These are phyloP conservation scores for Cutaneotrichosporon sp. DNA, from an alignment of 1,284 basidiomycete species.

Conservation along the genomic window DNA sequence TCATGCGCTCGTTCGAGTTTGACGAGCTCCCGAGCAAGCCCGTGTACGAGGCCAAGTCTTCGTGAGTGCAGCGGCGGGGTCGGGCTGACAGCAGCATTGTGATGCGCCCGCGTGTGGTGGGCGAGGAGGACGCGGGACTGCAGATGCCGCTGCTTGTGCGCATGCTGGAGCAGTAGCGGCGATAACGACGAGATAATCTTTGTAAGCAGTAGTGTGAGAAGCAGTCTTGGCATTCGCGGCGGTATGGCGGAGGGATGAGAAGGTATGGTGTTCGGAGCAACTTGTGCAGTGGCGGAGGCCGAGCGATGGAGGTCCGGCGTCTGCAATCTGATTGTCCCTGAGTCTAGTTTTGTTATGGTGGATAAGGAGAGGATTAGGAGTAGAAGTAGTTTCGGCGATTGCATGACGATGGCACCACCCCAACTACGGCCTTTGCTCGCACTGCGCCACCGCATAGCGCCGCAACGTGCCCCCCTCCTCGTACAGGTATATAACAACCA, in stretches of 20 bases:
- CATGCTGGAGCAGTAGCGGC: not conserved
- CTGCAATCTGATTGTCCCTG: too few relatives aligned
- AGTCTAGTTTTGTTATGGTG: too few relatives aligned
- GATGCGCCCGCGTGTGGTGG: conserved; percentile 46
- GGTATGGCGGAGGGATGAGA: not conserved
- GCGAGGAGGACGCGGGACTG: conserved; percentile 47
- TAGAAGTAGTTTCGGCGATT: too few relatives aligned
- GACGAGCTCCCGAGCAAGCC: conserved; percentile 54
- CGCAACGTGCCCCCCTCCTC: too few relatives aligned
- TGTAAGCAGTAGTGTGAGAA: not conserved
- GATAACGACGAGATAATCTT: not conserved
- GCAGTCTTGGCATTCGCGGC: not conserved
- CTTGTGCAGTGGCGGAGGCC: too few relatives aligned
- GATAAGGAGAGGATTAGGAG: too few relatives aligned
- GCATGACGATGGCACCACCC: too few relatives aligned
- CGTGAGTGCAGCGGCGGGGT: conserved; percentile 31
- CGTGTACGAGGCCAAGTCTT: conserved; percentile 39
- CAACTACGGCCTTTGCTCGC: too few relatives aligned
- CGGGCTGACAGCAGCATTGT: conserved; percentile 38
- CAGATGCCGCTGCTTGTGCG: conserved; percentile 51
- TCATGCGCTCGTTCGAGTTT: conserved; percentile 63
- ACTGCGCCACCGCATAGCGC: too few relatives aligned
- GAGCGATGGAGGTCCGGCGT: too few relatives aligned
- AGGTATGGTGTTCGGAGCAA: too few relatives aligned
- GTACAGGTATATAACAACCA: too few relatives aligned